phyloP scores from a whole-genome alignment of 2,329 filamentous ascomycete genomes.

The Parastagonospora nodorum region DNA sequence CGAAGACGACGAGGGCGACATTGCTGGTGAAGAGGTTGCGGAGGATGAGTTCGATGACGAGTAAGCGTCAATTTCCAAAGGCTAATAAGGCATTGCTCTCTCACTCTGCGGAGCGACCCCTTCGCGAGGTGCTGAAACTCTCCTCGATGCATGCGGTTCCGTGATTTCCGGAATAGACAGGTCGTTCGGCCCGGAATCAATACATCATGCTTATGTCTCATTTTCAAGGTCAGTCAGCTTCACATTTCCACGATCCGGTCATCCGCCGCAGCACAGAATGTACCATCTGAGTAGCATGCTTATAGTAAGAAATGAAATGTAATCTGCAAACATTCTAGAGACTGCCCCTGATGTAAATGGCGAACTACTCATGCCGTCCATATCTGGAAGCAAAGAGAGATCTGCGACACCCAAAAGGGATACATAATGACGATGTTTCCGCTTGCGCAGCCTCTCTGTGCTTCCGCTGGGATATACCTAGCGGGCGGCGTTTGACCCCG shows the following conservation, averaged over 20 bases:
- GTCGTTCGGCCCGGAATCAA: too few relatives aligned
- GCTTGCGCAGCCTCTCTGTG: neutral
- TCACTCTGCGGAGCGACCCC: neutral
- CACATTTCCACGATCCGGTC: too few relatives aligned
- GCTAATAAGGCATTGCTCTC: neutral
- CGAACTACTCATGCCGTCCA: neutral
- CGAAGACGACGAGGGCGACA: slow-evolving; percentile 19
- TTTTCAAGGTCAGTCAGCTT: neutral
- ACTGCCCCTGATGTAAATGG: neutral
- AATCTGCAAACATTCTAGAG: too few relatives aligned
- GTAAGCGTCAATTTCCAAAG: neutral
- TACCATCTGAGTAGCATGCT: neutral
- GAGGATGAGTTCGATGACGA: slow-evolving; percentile 26
- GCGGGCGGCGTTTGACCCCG: too few relatives aligned
- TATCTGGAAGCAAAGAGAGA: neutral
- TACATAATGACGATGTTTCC: neutral
- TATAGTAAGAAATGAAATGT: too few relatives aligned
- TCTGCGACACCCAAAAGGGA: neutral
- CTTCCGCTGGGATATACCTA: slow-evolving; percentile 1
- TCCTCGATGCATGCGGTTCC: neutral
- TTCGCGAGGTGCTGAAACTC: neutral
- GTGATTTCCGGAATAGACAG: too few relatives aligned
- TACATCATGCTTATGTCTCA: too few relatives aligned
- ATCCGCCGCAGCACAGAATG: neutral
- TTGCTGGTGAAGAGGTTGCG: slow-evolving; percentile 11